Evolutionary conservation across 2,329 filamentous ascomycete species (phyloP), one percentile per base, ranked within the genome.

Genomic region (Coniochaeta sp.): DNA sequence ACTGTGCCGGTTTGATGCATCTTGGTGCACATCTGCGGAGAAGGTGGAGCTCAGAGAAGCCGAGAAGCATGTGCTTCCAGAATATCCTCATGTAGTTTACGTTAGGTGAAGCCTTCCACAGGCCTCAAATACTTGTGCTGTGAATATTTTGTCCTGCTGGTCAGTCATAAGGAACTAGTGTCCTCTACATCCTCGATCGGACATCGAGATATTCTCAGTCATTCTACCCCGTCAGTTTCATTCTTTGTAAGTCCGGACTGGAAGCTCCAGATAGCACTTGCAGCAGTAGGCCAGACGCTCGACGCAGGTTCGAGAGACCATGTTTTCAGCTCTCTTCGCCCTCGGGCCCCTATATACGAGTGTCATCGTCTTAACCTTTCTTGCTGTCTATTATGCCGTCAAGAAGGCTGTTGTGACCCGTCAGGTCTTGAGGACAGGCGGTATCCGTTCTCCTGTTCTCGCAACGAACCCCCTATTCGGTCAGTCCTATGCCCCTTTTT

Each of bases 401-500:
- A 62, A 64, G 38, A 66, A 66, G 43, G 62, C 60, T 50, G 50
- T 65, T 17, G 69, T 66, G 47, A 70, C 66, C 60, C 63, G 59
- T 62, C 65, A 63, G 22, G 72, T 76, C 44, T 67, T 67, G 24
- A 69, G 65, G 31, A 63, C 66, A 50, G 72, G 73, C 6, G 73
- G 72, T 43, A 68, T 71, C 26, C 67, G 72, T 19, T 72, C 73
- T 5, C 67, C 71, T 4, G 52, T 68, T 1, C 56, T 75, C 7
- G 70, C 71, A 44, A 67, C 64, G n/a, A 74, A 74, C 58, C 68
- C 73, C 16, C 56, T 75, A 19, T 68, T 66, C 2, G 72, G 73
- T 72, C 68, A 63, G 64, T 56, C 14, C 9, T 1, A n/a, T 19
- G 3, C 24, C 38, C 4, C 24, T 2, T 16, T 33, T 16, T 22